These are phyloP conservation scores for Kodamaea alishanica DNA, from an alignment of 1,139 yeast genomes.

Conservation along the genomic window DNA sequence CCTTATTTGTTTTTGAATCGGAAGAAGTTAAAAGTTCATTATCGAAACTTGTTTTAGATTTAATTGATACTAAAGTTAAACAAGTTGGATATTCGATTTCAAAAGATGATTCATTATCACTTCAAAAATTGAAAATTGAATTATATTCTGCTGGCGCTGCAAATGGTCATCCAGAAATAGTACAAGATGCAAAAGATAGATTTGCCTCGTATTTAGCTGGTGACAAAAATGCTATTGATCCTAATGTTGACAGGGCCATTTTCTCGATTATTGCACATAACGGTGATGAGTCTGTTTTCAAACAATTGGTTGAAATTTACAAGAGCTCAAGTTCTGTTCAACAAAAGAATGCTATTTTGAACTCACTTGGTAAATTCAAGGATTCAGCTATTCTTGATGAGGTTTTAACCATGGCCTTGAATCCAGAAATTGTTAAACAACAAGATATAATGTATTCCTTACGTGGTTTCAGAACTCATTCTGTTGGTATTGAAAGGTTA, in stretches of 20 bases:
- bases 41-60: conserved; percentile 53
- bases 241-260: conserved; percentile 72
- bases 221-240: conserved; percentile 63
- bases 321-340: conserved; percentile 63
- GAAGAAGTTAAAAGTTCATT: conserved; percentile 53
- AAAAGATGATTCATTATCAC: conserved; percentile 61
- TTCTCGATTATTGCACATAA: conserved; percentile 63
- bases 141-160: conserved; percentile 68
- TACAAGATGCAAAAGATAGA: conserved; percentile 50
- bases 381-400: conserved; percentile 55
- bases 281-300: conserved; percentile 64
- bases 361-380: conserved; percentile 69
- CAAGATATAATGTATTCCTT: conserved; percentile 84
- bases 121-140: conserved; percentile 70
- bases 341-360: conserved; percentile 73
- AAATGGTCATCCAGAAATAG: conserved; percentile 54
- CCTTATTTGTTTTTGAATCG: conserved; percentile 71
- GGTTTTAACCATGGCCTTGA: conserved; percentile 58
- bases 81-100: conserved; percentile 68
- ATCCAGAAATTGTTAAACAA: conserved; percentile 64
- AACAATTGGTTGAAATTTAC: conserved; percentile 62
- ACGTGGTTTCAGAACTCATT: conserved; percentile 62
- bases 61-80: conserved; percentile 57
- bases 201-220: conserved; percentile 63
- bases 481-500: conserved; percentile 58